These are phyloP conservation scores for Aureobasidium musti DNA, from an alignment of 2,329 filamentous ascomycete species.

Conservation along the genomic window DNA sequence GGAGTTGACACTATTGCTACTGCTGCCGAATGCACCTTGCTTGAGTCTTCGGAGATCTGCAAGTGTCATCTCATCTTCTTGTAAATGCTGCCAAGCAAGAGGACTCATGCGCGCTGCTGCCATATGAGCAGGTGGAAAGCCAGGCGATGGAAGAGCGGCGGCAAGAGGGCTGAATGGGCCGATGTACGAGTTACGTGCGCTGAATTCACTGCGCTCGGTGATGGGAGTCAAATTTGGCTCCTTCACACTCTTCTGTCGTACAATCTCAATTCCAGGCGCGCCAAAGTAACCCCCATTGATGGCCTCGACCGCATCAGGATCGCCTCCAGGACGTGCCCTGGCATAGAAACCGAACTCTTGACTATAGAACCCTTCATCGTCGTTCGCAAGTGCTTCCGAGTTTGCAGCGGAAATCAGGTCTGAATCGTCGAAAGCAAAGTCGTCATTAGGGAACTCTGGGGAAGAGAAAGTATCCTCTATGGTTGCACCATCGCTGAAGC, in stretches of 20 bases:
- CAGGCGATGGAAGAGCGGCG: conserved; percentile 24
- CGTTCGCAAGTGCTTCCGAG: conserved; percentile 86
- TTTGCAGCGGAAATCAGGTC: conserved; percentile 94
- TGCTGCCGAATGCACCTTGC: conserved; percentile 26
- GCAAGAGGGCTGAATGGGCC: conserved; percentile 30
- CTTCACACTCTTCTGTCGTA: conserved; percentile 71
- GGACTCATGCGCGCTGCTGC: conserved; percentile 29
- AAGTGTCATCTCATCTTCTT: conserved; percentile 31
- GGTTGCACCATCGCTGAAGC: conserved; percentile 42
- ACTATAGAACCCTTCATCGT: conserved; percentile 92
- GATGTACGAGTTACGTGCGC: conserved; percentile 87
- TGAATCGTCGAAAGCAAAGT: conserved; percentile 63
- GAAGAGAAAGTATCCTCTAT: conserved; percentile 25
- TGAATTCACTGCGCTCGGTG: conserved; percentile 93
- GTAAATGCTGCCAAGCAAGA: conserved; percentile 29
- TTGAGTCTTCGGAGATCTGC: conserved; percentile 28
- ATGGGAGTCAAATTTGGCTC: conserved; percentile 96
- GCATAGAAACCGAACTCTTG: conserved; percentile 97
- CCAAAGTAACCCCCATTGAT: conserved; percentile 89
- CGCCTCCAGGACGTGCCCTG: conserved; percentile 46
- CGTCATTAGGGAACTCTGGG: conserved; percentile 47
- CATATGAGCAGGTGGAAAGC: conserved; percentile 15
- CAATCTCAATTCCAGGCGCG: conserved; percentile 64
- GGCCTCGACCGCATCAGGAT: conserved; percentile 58
- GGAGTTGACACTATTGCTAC: conserved; percentile 28